Base-by-base conservation (phyloP, 768 basidiomycete species). In the Leccinum incarnatum region DNA sequence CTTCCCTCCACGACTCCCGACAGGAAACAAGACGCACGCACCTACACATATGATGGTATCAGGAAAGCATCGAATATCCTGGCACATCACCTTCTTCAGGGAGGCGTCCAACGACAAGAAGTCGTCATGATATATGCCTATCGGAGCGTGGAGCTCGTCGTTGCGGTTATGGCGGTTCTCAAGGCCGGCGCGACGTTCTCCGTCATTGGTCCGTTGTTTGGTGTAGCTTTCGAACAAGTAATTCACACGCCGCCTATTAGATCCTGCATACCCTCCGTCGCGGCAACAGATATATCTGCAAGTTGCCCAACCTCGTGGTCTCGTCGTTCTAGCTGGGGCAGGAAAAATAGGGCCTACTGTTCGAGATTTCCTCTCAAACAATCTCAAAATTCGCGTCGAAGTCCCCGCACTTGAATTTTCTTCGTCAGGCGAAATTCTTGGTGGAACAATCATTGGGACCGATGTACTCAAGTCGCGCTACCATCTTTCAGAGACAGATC, bases 51-150 rank as follows among this genome's bases (percentile, higher is more conserved):
- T 68, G 77, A 79, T 32, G 81, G 86, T 57, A 93, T 98, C 65
- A 85, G 91, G 47, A 82, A 80, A 49, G 94, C 95, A 17, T 86
- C 89, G 2, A 98, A 98, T 70, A 79, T 95, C 30, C 81, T 99
- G 11, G 88, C 96, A 0, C 95, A 98, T 68, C 85, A 95, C 66
- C 83, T 99, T 59, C 77, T 98, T 42, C 84, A 87, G 63, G 85
- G 84, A 14, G 97, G 97, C 6, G 77, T 99, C 4, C 81, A 95
- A 72, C 80, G 93, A 34, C 96, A 95, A 68, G 97, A 99, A 62
- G 94, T 98, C 19, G 94, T 98, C 54, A 98, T 96, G 88, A 89
- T 99, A 19, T 99, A 98, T 69, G 96, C 96, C 2, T 88, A 97
- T 67, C 85, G 97, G 34, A 93, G 92, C 64, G 95, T 98, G 50